Evolutionary conservation across 225 moss, liverwort and hornwort species (phyloP).

Genomic region (Pseudisothecium myosuroides): DNA sequence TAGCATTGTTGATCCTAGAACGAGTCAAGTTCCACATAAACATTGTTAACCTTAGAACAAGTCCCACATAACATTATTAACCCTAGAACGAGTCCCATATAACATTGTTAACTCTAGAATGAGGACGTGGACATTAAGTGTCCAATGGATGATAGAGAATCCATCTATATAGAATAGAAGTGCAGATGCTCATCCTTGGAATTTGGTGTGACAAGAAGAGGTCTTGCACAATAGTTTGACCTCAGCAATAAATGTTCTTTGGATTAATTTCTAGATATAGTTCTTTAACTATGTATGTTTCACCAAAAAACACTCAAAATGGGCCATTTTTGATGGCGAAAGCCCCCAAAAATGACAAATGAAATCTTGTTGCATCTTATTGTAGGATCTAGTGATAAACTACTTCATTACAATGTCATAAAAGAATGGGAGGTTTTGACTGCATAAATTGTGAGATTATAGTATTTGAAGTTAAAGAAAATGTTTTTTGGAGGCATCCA

Average conservation of each 20-base stretch:
- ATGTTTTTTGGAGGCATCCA: rapidly evolving
- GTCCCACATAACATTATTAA: too few relatives aligned
- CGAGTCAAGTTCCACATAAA: too few relatives aligned
- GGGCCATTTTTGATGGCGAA: neutral
- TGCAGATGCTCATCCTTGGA: neutral
- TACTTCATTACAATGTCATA: neutral
- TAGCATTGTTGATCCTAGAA: too few relatives aligned
- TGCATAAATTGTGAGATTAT: neutral
- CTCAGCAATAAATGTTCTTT: neutral
- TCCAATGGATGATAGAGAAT: neutral
- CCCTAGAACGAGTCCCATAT: too few relatives aligned
- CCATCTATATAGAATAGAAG: neutral
- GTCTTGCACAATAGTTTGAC: neutral
- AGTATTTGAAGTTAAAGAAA: neutral
- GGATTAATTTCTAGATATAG: neutral
- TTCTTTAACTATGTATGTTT: neutral
- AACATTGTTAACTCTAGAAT: too few relatives aligned
- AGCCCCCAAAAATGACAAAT: neutral
- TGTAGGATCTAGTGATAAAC: rapidly evolving
- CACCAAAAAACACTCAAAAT: neutral
- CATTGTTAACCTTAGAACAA: too few relatives aligned
- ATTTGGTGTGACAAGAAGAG: neutral
- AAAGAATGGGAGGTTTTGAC: neutral
- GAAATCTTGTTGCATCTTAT: neutral
- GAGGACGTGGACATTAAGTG: neutral